Evolutionary conservation across 2,329 filamentous ascomycete genomes (phyloP), one percentile per base, ranked within the genome.

Genomic region (Ascochyta viciae-villosae): DNA sequence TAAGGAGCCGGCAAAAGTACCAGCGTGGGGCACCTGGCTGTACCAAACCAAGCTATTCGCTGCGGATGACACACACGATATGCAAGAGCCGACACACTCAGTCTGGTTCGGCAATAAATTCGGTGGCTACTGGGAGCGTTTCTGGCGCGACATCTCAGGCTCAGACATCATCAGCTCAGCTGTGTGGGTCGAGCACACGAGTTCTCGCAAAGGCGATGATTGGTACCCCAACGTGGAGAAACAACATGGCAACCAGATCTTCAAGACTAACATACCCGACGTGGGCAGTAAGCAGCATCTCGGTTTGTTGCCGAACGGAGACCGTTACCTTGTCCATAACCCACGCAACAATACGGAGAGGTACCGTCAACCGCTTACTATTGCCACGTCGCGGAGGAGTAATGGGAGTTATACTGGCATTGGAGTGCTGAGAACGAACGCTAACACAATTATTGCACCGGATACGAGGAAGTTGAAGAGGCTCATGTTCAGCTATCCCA

Each of bases 401-500:
- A 38, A 52, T 22, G 39, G 54, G 7, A 43, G 27, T 10, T 61
- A 57, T 13, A 61, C 50, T 9, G 54, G 54, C 12, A 58, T 61
- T 23, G 58, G 58, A 3, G 58, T 61, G 40, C 26, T 61, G 29
- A 27, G 54, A 15, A 61, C 58, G 3, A 61, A 61, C 29, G 58
- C 58, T 9, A 61, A 54, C 16, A 56, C 50, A 1, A 26, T 55
- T 15, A 53, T 61, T 29, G 58, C 58, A 19, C 58, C 58, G 1
- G 58, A 61, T 34, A 61, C 58, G 19, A 39, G 58, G 16, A 47
- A 47, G 16, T 33, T 61, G 31, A 61, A 61, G 51, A 49, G 58
- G 23, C 45, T 52, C 7, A 58, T 58, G 58, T 58, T 58, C 26
- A 61, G 58, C 38, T 61, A 61, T 24, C 58, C 58, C 15, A 56